These are phyloP conservation scores for Leishmania guyanensis DNA, from an alignment of 208 protist genomes.

Conservation along the genomic window DNA sequence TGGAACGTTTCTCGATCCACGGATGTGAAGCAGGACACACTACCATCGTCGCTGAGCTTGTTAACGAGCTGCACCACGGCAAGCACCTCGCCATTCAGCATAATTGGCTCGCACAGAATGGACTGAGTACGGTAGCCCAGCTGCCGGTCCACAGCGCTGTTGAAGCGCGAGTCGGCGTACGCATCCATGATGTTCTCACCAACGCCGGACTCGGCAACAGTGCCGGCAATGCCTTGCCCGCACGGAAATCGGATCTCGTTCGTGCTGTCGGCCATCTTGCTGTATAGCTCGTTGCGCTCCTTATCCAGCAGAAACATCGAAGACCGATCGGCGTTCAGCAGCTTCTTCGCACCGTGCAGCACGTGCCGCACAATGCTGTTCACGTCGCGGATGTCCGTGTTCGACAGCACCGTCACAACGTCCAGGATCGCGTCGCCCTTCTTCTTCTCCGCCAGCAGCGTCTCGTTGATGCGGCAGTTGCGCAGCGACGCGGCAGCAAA, in stretches of 20 bases:
- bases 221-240: slow-evolving; percentile 76
- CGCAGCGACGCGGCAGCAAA: slow-evolving; percentile 73
- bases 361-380: slow-evolving; percentile 69
- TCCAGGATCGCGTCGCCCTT: slow-evolving; percentile 74
- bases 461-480: slow-evolving; percentile 75
- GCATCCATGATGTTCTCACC: slow-evolving; percentile 78
- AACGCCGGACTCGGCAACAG: slow-evolving; percentile 61
- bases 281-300: slow-evolving; percentile 86
- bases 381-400: slow-evolving; percentile 79
- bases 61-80: slow-evolving; percentile 90
- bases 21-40: slow-evolving; percentile 51
- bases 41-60: slow-evolving; percentile 61
- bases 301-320: slow-evolving; percentile 81
- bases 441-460: slow-evolving; percentile 63
- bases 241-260: slow-evolving; percentile 80
- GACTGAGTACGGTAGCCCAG: slow-evolving; percentile 80
- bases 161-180: slow-evolving; percentile 76
- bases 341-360: slow-evolving; percentile 72
- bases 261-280: slow-evolving; percentile 66
- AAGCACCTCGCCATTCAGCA: slow-evolving; percentile 79
- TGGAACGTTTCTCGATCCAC: slow-evolving; percentile 70
- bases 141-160: slow-evolving; percentile 75
- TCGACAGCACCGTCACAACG: slow-evolving; percentile 72
- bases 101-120: slow-evolving; percentile 82
- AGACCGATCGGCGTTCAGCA: slow-evolving; percentile 72